Base-by-base conservation (phyloP, 129 eudicot species). In the Cynara cardunculus region DNA sequence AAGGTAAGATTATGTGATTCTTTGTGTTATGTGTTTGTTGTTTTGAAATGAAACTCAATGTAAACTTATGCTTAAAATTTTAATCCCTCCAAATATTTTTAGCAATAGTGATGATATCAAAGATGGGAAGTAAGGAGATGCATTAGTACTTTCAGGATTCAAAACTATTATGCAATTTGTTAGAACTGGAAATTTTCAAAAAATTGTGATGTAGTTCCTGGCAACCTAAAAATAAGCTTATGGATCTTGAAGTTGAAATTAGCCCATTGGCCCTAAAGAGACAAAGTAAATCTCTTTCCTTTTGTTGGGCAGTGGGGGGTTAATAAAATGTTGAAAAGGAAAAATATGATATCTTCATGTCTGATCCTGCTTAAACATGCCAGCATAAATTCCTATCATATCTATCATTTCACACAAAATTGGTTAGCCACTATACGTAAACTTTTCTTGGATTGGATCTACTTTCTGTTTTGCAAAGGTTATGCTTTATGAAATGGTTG, bases 1-100 rank as follows among this genome's bases (percentile, higher is more conserved):
- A 96, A 96, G 99, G 99, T 90, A 73, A 75, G 82, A 74, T 70
- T 3, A 76, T 83, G 46, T 35, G 66, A 35, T 76, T 73, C 11
- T 16, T 62, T 78, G 9, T 59, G 56, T 71, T 44, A 0, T n/a
- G 32, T 44, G 69, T 44, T 74, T 66, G n/a, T 66, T 81, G 31
- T 27, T 34, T 74, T 49, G 69, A 67, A 74, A 44, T 16, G 28
- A 64, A 64, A 64, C 27, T 22, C 12, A 8, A 62, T 32, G 18
- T 25, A 44, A 9, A 53, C 4, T 44, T 78, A 2, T 72, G 71
- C 78, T 32, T 77, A 16, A 27, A 4, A 25, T 70, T 44, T 32
- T 72, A 11, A 25, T 7, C 30, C 8, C 64, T 34, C 18, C 53
- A 32, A 25, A 19, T 61, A 25, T 4, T 62, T 59, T 24, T 24